phyloP scores from a whole-genome alignment of 768 basidiomycete species.

The Suillus lakei region DNA sequence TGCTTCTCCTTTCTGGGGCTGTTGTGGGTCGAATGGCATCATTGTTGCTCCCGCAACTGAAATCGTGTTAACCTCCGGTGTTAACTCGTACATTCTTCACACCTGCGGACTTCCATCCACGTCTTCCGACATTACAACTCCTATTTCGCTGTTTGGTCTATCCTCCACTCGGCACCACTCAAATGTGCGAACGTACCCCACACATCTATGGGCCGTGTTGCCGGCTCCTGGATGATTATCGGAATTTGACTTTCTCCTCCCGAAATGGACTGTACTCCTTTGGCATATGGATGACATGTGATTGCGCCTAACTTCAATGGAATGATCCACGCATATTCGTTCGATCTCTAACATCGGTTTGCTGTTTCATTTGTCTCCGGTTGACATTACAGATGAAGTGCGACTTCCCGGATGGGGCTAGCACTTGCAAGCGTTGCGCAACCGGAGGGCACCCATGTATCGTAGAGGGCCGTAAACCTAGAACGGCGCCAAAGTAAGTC shows the following conservation, averaged over 20 bases:
- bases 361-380: constrained; percentile 18
- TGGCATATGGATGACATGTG: constrained; percentile 17
- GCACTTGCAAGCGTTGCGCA: constrained; percentile 81
- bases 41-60: constrained; percentile 28
- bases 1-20: constrained; percentile 5
- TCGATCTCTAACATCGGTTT: constrained; percentile 18
- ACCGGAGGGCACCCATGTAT: constrained; percentile 76
- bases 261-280: constrained; percentile 14
- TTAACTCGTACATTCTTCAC: constrained; percentile 4
- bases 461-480: constrained; percentile 82
- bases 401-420: constrained; percentile 72
- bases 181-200: constrained; percentile 3
- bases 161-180: not conserved
- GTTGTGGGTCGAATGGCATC: constrained; percentile 5
- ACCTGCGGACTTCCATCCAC: not conserved
- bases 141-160: not conserved
- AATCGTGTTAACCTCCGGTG: constrained; percentile 30
- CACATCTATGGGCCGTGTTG: constrained; percentile 6
- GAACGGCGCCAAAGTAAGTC: constrained; percentile 82
- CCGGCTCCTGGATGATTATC: constrained; percentile 14
- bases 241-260: constrained; percentile 16
- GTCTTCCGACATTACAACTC: not conserved
- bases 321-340: constrained; percentile 5
- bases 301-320: constrained; percentile 6
- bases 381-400: constrained; percentile 74